These are phyloP conservation scores for Thuidium tamariscinum DNA, from an alignment of 225 moss, liverwort and hornwort species.

Conservation along the genomic window DNA sequence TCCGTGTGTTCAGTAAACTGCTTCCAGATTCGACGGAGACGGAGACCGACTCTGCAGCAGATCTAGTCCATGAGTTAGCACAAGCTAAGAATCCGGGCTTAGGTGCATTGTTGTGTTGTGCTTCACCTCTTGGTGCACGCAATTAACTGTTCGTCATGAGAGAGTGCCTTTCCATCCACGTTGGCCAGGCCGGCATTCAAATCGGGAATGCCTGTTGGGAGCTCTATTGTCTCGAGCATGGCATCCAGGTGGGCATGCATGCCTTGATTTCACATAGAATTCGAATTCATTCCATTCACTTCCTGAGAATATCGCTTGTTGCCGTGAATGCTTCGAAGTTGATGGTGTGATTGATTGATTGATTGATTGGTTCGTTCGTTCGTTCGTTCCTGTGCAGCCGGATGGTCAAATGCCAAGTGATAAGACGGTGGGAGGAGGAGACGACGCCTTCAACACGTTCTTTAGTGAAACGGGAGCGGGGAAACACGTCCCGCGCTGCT, in stretches of 20 bases:
- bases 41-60: not conserved
- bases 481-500: conserved; percentile 22
- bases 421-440: conserved; percentile 18
- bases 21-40: not conserved
- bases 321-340: not conserved
- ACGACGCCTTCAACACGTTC: conserved; percentile 21
- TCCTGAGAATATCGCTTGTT: not conserved
- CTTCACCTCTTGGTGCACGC: not conserved
- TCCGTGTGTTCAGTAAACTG: not conserved
- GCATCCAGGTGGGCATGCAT: not conserved
- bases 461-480: conserved; percentile 34
- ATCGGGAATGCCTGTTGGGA: conserved; percentile 11
- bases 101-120: not conserved
- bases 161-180: conserved; percentile 7
- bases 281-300: not conserved
- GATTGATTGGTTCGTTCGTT: not conserved
- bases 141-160: not conserved
- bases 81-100: not conserved
- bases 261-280: not conserved
- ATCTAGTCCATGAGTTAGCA: not conserved
- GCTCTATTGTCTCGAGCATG: conserved; percentile 11
- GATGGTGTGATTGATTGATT: not conserved
- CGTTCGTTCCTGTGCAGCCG: conserved; percentile 12
- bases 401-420: conserved; percentile 34
- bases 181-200: conserved; percentile 15